These are phyloP conservation scores for Zychaea mexicana DNA, from an alignment of 371 early-diverging fungal species.

Conservation along the genomic window DNA sequence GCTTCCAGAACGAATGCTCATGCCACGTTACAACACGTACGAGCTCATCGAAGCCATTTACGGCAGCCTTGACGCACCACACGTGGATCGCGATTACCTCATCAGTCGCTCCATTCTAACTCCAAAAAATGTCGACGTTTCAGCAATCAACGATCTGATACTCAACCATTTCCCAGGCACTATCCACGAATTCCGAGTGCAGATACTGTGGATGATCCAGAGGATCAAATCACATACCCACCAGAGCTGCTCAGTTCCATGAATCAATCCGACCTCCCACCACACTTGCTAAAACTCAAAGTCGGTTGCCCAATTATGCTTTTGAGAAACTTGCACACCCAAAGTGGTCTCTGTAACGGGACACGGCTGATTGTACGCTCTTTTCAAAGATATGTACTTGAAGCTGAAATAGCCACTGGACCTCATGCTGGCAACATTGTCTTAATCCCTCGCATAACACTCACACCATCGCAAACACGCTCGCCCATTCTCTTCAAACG, in stretches of 20 bases:
- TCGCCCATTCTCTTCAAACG: not conserved
- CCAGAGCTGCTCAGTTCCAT: not conserved
- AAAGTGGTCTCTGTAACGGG: not conserved
- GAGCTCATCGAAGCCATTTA: not conserved
- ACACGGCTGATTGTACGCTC: not conserved
- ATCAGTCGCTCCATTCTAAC: not conserved
- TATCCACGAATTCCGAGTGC: not conserved
- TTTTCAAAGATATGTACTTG: not conserved
- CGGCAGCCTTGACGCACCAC: not conserved
- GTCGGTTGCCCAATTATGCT: conserved; percentile 5
- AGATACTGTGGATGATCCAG: not conserved
- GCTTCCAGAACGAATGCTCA: not conserved
- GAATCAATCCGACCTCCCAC: not conserved
- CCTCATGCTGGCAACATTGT: not conserved
- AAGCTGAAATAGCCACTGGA: conserved; percentile 2
- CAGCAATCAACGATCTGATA: not conserved
- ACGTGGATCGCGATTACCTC: not conserved
- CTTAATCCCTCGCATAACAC: not conserved
- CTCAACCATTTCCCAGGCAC: not conserved
- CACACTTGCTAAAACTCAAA: not conserved
- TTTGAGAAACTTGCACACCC: not conserved
- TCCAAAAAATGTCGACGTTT: not conserved
- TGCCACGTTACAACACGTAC: not conserved
- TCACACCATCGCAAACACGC: not conserved
- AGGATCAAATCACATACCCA: not conserved